Conservation (phyloP, 176 grass and related monocot genomes). For the Carex littledalei region DNA sequence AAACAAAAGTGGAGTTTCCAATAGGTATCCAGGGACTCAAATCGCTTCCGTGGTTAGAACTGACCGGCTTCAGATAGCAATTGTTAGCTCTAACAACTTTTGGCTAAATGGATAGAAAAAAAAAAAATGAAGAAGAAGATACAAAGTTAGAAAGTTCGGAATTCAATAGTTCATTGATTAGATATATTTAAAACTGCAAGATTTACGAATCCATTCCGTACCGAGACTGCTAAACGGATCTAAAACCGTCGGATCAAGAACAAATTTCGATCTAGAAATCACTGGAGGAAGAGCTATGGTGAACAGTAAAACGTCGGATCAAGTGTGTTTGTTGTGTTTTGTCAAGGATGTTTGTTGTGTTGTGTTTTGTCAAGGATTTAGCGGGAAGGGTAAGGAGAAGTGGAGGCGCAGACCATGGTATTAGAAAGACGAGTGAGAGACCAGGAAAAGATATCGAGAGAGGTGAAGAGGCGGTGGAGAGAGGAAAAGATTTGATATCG, state of each 20-base stretch:
- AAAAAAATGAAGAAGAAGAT: background rate
- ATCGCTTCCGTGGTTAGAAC: background rate
- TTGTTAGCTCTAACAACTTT: background rate
- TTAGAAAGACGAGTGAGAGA: background rate
- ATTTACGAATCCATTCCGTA: background rate
- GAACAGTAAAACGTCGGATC: background rate
- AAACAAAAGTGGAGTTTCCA: background rate
- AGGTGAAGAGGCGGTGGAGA: background rate
- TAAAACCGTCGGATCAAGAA: background rate
- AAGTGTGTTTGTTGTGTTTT: background rate
- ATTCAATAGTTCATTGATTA: background rate
- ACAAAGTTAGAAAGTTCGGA: background rate
- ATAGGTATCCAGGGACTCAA: background rate
- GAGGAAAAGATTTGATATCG: too few relatives aligned
- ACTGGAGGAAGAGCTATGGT: background rate
- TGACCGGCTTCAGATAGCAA: background rate
- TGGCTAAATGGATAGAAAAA: background rate
- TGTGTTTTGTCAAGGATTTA: background rate
- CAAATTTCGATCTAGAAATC: background rate
- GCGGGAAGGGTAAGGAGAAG: background rate
- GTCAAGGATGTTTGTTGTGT: background rate
- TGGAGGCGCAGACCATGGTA: constrained; percentile 11
- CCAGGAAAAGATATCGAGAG: background rate
- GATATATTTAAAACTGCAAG: background rate
- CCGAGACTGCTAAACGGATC: background rate